Evolutionary conservation across 2,329 filamentous ascomycete species (phyloP).

Genomic region (Colletotrichum phormii): DNA sequence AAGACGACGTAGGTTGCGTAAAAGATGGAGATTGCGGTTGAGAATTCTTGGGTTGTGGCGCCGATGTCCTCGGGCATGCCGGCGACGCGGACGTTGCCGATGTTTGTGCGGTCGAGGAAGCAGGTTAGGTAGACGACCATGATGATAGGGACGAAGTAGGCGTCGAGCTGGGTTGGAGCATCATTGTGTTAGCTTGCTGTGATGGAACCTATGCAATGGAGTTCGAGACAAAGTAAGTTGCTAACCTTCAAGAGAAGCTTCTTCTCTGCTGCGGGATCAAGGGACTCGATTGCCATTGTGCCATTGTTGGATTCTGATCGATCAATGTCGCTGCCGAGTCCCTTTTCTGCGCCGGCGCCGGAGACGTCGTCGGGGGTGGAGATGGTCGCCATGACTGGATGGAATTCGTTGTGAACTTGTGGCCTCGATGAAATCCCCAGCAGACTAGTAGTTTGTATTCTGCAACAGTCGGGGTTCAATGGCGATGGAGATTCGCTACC

Average conservation of each 20-base stretch:
- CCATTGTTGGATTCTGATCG: conserved; percentile 26
- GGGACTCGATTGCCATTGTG: conserved; percentile 35
- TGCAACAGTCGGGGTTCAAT: neutral
- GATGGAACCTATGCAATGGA: no score
- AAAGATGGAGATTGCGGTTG: conserved; percentile 55
- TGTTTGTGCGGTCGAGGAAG: conserved; percentile 66
- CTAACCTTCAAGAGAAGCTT: conserved; percentile 44
- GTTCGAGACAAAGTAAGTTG: neutral
- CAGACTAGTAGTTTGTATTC: neutral
- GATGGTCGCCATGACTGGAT: conserved; percentile 13
- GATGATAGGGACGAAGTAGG: conserved; percentile 55
- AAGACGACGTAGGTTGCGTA: conserved; percentile 63
- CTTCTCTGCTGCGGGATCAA: conserved; percentile 44
- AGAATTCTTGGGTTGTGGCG: conserved; percentile 53
- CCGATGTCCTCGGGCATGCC: conserved; percentile 59
- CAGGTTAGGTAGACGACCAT: conserved; percentile 66
- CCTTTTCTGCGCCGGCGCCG: conserved; percentile 19
- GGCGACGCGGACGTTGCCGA: conserved; percentile 61
- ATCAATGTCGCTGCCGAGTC: conserved; percentile 22
- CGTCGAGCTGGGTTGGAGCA: conserved; percentile 39
- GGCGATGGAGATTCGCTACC: neutral
- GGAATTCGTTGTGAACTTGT: neutral
- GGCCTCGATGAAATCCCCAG: neutral
- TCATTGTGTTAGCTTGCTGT: neutral
- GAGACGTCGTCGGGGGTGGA: conserved; percentile 9